A percentile compares a stretch with the other conserved stretches of the same genome.
Conservation (phyloP, 441 rosid species). For the Arabidopsis lyrata region DNA sequence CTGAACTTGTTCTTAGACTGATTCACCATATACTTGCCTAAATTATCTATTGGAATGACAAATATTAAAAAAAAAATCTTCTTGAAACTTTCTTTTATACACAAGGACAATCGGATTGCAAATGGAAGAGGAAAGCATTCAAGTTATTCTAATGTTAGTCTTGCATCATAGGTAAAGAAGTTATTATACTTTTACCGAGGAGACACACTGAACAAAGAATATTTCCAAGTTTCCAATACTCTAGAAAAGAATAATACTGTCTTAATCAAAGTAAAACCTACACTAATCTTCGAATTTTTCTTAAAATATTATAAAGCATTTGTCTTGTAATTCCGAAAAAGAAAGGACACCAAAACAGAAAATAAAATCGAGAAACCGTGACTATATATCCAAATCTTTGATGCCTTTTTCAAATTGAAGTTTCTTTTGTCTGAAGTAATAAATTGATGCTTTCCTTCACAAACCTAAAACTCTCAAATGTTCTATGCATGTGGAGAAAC, state of each 20-base stretch:
- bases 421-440: slow-evolving; percentile 46
- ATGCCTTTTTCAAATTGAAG: slow-evolving; percentile 42
- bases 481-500: slow-evolving; percentile 16
- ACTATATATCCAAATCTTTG: not conserved
- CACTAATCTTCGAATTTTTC: not conserved
- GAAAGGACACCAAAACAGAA: slow-evolving; percentile 11
- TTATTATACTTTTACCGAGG: slow-evolving; percentile 21
- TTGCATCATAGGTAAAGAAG: slow-evolving; percentile 38
- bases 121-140: slow-evolving; percentile 6
- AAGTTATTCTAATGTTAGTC: slow-evolving; percentile 37
- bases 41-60: not conserved
- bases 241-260: slow-evolving; percentile 7
- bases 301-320: not conserved
- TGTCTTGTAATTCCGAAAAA: slow-evolving; percentile 12
- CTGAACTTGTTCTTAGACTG: slow-evolving; percentile 35
- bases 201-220: slow-evolving; percentile 27
- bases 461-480: slow-evolving; percentile 19
- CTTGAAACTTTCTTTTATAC: slow-evolving; percentile 8
- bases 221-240: slow-evolving; percentile 5
- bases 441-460: slow-evolving; percentile 57
- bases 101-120: not conserved
- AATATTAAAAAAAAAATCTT: not conserved
- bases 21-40: slow-evolving; percentile 34
- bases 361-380: not conserved
- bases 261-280: not conserved